These are phyloP conservation scores for Agrocybe praecox DNA, from an alignment of 768 basidiomycete genomes.

Conservation along the genomic window DNA sequence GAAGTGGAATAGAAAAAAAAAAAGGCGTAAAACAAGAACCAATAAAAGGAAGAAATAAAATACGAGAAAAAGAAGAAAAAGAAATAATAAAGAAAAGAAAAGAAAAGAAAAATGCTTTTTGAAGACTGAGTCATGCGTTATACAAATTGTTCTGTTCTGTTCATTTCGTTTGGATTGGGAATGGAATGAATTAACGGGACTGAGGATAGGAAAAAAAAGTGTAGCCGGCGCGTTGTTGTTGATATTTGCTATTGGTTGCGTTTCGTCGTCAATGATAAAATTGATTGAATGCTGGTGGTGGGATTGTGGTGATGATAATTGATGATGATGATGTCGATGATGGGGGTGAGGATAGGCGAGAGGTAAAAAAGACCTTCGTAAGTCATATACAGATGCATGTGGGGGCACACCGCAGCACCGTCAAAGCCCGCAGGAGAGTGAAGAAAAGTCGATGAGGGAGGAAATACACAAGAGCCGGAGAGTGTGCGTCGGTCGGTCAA, in stretches of 20 bases:
- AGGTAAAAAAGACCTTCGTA: not conserved
- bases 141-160: not conserved
- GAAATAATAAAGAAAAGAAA: not conserved
- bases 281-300: not conserved
- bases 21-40: too few species aligned
- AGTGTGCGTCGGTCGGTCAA: not conserved
- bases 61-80: not conserved
- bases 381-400: not conserved
- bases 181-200: not conserved
- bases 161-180: not conserved
- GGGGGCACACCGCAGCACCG: not conserved
- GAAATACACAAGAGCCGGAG: not conserved
- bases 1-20: not conserved
- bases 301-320: not conserved
- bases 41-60: too few species aligned
- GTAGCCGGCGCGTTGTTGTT: too few species aligned
- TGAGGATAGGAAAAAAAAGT: too few species aligned
- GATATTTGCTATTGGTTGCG: not conserved
- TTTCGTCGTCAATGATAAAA: not conserved
- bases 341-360: not conserved
- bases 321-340: not conserved
- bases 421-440: not conserved
- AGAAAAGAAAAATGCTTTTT: constrained; percentile 8
- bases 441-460: not conserved
- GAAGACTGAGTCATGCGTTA: not conserved